A percentile compares a stretch with the other conserved stretches of the same genome.
Evolutionary conservation across 2,329 filamentous ascomycete genomes (phyloP).

Genomic region (Neofusicoccum sp.): DNA sequence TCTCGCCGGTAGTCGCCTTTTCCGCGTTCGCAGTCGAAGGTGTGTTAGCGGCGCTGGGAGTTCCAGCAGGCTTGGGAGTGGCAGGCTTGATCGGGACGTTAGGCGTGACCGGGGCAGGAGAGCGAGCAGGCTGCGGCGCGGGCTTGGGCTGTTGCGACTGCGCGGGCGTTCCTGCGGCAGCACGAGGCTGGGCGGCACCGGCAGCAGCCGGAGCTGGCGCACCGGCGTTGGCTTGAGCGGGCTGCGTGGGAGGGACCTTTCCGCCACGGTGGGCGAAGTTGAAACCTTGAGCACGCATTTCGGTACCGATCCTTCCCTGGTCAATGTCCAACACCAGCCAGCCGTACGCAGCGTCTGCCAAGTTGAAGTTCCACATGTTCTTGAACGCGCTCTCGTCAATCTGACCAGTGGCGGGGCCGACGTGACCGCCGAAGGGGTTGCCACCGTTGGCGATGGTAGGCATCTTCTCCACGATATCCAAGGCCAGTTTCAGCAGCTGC

Average conservation of each 20-base stretch:
- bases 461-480: conserved; percentile 98
- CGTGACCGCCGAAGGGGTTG: conserved; percentile 91
- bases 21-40: conserved; percentile 29
- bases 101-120: conserved; percentile 45
- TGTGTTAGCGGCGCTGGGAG: conserved; percentile 32
- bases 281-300: conserved; percentile 98
- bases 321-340: conserved; percentile 95
- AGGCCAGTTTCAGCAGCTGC: conserved; percentile 84
- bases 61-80: conserved; percentile 49
- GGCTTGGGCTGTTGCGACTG: conserved; percentile 44
- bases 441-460: conserved; percentile 91
- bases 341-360: conserved; percentile 95
- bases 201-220: conserved; percentile 26
- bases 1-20: conserved; percentile 45
- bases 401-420: conserved; percentile 76
- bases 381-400: conserved; percentile 99
- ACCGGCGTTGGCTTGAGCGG: conserved; percentile 33
- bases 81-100: conserved; percentile 53
- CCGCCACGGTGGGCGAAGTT: conserved; percentile 96
- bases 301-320: conserved; percentile 91
- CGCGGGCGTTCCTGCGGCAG: conserved; percentile 38
- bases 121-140: conserved; percentile 40
- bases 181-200: conserved; percentile 32
- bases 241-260: conserved; percentile 55
- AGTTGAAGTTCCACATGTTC: conserved; percentile 99